Conservation (phyloP, 371 early-diverging fungal species). For the Rhizopus microsporus region DNA sequence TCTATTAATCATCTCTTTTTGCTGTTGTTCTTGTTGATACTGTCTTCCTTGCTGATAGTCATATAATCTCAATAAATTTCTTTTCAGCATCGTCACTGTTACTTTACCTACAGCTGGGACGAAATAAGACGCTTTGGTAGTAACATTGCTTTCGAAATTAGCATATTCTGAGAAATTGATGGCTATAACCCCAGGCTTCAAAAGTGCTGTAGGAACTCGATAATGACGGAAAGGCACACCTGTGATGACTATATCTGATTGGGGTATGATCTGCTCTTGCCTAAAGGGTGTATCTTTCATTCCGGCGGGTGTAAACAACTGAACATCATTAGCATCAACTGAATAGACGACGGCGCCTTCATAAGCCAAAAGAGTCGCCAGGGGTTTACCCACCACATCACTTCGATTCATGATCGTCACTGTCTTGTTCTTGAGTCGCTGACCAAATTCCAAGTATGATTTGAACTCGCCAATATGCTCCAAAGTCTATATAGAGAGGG, state of each 20-base stretch:
- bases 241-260: slow-evolving; percentile 93
- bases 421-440: slow-evolving; percentile 86
- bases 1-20: neutral
- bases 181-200: slow-evolving; percentile 92
- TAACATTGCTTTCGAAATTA: slow-evolving; percentile 88
- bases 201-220: slow-evolving; percentile 75
- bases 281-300: slow-evolving; percentile 78
- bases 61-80: slow-evolving; percentile 84
- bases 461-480: slow-evolving; percentile 93
- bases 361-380: slow-evolving; percentile 94
- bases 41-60: slow-evolving; percentile 54
- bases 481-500: slow-evolving; percentile 55
- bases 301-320: slow-evolving; percentile 78
- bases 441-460: slow-evolving; percentile 79
- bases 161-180: slow-evolving; percentile 92
- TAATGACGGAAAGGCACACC: slow-evolving; percentile 88
- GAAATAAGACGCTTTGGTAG: slow-evolving; percentile 84
- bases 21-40: neutral
- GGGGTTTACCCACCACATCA: slow-evolving; percentile 94
- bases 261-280: slow-evolving; percentile 75
- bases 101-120: slow-evolving; percentile 95
- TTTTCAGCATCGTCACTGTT: slow-evolving; percentile 93
- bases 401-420: slow-evolving; percentile 93
- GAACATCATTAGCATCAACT: slow-evolving; percentile 85
- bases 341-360: slow-evolving; percentile 96